These are phyloP conservation scores for Usnea hakonensis DNA, from an alignment of 495 filamentous ascomycete species.

Conservation along the genomic window DNA sequence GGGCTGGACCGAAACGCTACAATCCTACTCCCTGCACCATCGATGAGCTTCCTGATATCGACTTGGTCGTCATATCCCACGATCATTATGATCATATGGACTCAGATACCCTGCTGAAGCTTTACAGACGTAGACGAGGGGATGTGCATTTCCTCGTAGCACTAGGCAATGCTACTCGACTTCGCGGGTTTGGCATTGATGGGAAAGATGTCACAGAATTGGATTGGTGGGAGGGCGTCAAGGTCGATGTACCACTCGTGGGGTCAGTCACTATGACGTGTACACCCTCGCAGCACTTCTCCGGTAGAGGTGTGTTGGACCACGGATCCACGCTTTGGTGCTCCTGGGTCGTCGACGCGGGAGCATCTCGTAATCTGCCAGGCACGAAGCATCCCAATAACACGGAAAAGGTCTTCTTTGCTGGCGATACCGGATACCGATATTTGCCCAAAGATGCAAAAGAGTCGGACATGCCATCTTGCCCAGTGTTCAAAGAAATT, in stretches of 20 bases:
- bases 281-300: slow-evolving; percentile 42
- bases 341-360: slow-evolving; percentile 42
- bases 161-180: slow-evolving; percentile 33
- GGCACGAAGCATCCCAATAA: not conserved
- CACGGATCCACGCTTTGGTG: slow-evolving; percentile 41
- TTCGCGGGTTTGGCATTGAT: slow-evolving; percentile 35
- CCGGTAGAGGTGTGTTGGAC: slow-evolving; percentile 30
- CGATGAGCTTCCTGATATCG: slow-evolving; percentile 41
- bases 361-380: not conserved
- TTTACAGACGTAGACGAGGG: slow-evolving; percentile 29
- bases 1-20: slow-evolving; percentile 43
- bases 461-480: slow-evolving; percentile 27
- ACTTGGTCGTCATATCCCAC: slow-evolving; percentile 43
- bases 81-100: slow-evolving; percentile 51
- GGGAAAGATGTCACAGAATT: slow-evolving; percentile 37
- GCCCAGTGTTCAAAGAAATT: slow-evolving; percentile 34
- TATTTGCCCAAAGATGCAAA: slow-evolving; percentile 21
- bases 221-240: slow-evolving; percentile 47
- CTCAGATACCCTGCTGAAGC: slow-evolving; percentile 30
- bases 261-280: slow-evolving; percentile 29
- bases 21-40: slow-evolving; percentile 42
- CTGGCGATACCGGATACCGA: slow-evolving; percentile 36
- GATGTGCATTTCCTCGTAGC: slow-evolving; percentile 38
- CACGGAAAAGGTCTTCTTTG: slow-evolving; percentile 8
- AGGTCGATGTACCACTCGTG: slow-evolving; percentile 19